Evolutionary conservation across 1,284 basidiomycete genomes (phyloP), one percentile per base, ranked within the genome.

Genomic region (Wolfiporia cocos): DNA sequence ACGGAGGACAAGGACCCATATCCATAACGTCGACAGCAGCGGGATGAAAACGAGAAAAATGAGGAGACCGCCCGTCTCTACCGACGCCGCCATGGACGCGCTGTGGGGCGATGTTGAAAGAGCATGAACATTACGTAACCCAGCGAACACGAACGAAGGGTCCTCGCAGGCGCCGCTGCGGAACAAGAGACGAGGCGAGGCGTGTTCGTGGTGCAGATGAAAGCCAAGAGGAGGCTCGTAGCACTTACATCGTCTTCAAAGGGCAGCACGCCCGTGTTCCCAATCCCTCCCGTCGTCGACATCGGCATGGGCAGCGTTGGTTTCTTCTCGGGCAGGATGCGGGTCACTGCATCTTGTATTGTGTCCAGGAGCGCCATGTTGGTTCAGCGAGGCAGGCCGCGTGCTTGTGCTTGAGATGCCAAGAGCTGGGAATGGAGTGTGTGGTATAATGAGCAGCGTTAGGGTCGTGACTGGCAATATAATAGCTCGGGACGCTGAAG

Each of bases 221-320:
- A n/a, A n/a, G n/a, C n/a, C n/a, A n/a, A n/a, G n/a, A n/a, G n/a
- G n/a, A n/a, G n/a, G n/a, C n/a, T n/a, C 62, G 21, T 31, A 22
- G 37, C 17, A 64, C 83, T 71, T 61, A 86, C 84, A 42, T 86
- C 78, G 57, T 86, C 82, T 37, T 82, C 72, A 48, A 78, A 76
- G 34, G 68, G 70, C n/a, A 74, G 73, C 59, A 77, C 73, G 6
- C 78, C 79, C 54, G 73, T 54, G 44, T 53, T 68, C 18, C 73
- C 74, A 47, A 60, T 66, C 15, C 76, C 76, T 5, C 82, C 81
- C 41, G 50, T 55, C 44, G 39, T 54, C 15, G 60, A 59, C 17
- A 49, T 38, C 23, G 53, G 54, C 44, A 56, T 48, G 14, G 57
- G 56, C 20, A 62, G 34, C 4, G 51, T 36, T 7, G 40, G 38